Evolutionary conservation across 2,329 filamentous ascomycete species (phyloP).

Genomic region (Daldinia eschscholtzii): DNA sequence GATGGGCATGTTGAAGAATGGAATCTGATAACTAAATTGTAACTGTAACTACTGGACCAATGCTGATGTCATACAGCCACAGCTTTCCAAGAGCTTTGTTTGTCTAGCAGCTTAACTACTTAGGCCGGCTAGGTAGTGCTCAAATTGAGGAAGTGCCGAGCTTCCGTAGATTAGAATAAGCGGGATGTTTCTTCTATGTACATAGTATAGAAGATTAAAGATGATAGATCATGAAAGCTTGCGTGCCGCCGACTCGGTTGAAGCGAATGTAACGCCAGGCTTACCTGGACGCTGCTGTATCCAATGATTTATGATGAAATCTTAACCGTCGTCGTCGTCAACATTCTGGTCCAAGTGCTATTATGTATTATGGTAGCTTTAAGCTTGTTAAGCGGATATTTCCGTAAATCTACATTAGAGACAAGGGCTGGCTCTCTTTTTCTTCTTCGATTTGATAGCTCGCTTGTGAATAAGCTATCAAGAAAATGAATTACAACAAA

Average conservation of each 20-base stretch:
- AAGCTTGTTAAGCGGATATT: conserved; percentile 21
- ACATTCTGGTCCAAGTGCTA: conserved; percentile 13
- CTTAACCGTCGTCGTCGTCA: conserved; percentile 7
- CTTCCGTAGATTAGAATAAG: not conserved
- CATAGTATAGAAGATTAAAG: conserved; percentile 12
- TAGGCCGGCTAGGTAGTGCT: not conserved
- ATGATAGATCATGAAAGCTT: conserved; percentile 32
- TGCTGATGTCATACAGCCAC: not conserved
- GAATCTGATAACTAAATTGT: not conserved
- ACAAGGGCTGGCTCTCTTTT: not conserved
- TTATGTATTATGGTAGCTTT: not conserved
- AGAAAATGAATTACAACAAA: not conserved
- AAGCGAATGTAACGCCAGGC: conserved; percentile 36
- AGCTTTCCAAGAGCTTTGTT: not conserved
- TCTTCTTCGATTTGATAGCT: not conserved
- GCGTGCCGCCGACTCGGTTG: conserved; percentile 27
- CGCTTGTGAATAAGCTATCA: not conserved
- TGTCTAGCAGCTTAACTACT: not conserved
- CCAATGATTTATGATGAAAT: conserved; percentile 22
- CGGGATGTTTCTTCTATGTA: conserved; percentile 1
- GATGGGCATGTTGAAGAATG: not conserved
- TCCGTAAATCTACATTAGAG: conserved; percentile 14
- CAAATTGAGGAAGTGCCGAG: not conserved
- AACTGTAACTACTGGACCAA: not conserved
- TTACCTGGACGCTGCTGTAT: conserved; percentile 12